Conservation (phyloP, 768 basidiomycete species). For the Sutorius australiensis region DNA sequence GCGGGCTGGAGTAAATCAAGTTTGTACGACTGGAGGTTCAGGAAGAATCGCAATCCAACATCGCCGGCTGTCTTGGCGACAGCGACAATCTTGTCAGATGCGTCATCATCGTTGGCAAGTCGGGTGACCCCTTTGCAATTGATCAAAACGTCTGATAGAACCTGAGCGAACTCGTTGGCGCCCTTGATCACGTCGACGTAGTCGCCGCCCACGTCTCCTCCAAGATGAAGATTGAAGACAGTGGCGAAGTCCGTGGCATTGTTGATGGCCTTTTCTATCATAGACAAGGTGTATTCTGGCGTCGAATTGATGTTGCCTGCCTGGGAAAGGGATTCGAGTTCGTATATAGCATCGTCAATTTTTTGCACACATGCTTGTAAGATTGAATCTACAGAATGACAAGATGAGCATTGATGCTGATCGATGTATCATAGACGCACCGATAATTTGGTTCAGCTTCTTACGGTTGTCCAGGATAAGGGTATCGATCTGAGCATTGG, state of each 20-base stretch:
- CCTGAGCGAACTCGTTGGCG: slow-evolving; percentile 94
- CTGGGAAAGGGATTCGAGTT: slow-evolving; percentile 92
- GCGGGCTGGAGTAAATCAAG: slow-evolving; percentile 71
- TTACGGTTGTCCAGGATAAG: slow-evolving; percentile 96
- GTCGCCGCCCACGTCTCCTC: slow-evolving; percentile 84
- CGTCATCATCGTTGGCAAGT: slow-evolving; percentile 85
- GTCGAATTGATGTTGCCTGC: slow-evolving; percentile 96
- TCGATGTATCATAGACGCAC: slow-evolving; percentile 36
- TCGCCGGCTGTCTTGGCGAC: slow-evolving; percentile 87
- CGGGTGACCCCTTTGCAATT: slow-evolving; percentile 97
- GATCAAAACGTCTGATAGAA: slow-evolving; percentile 84
- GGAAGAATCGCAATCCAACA: slow-evolving; percentile 86
- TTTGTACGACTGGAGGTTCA: slow-evolving; percentile 94
- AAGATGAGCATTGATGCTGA: slow-evolving; percentile 11
- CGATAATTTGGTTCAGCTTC: slow-evolving; percentile 96
- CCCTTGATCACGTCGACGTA: slow-evolving; percentile 98
- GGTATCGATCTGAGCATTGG: slow-evolving; percentile 95
- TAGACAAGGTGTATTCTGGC: slow-evolving; percentile 95
- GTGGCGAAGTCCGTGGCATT: slow-evolving; percentile 96
- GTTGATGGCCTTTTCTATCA: slow-evolving; percentile 95
- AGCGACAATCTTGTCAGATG: slow-evolving; percentile 82
- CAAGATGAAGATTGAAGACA: slow-evolving; percentile 86
- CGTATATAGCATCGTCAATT: slow-evolving; percentile 96
- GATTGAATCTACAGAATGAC: slow-evolving; percentile 74
- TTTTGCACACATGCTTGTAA: slow-evolving; percentile 95